These are phyloP conservation scores for Arachnomyces sp. DNA, from an alignment of 2,329 filamentous ascomycete species.

Conservation along the genomic window DNA sequence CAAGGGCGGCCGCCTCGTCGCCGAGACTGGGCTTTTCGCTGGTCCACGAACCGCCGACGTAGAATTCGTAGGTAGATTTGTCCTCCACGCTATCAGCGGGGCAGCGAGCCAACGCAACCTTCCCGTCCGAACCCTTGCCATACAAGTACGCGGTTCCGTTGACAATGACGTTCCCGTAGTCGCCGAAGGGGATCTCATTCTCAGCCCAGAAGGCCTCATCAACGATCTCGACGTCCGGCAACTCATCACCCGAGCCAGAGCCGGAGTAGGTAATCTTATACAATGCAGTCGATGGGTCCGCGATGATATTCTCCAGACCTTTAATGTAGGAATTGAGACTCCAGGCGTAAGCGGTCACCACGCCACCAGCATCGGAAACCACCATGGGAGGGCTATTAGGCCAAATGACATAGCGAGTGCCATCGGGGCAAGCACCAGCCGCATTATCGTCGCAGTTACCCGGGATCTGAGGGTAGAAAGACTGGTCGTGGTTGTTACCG, in stretches of 20 bases:
- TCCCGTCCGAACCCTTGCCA: conserved; percentile 9
- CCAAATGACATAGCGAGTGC: conserved; percentile 19
- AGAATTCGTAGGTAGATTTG: conserved; percentile 14
- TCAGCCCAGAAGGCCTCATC: conserved; percentile 16
- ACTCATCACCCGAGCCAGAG: conserved; percentile 2
- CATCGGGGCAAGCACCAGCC: conserved; percentile 8
- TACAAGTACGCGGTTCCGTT: conserved; percentile 17
- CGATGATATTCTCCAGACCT: conserved; percentile 8
- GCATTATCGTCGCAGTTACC: conserved; percentile 9
- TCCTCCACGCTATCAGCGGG: conserved; percentile 15
- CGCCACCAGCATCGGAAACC: conserved; percentile 5
- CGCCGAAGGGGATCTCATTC: conserved; percentile 12
- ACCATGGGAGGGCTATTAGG: conserved; percentile 18
- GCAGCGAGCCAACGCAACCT: conserved; percentile 15
- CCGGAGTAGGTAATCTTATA: conserved; percentile 18
- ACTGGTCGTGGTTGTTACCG: conserved; percentile 8
- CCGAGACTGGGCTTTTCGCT: background rate
- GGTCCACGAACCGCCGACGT: background rate
- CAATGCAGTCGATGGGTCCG: conserved; percentile 16
- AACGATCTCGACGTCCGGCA: conserved; percentile 15
- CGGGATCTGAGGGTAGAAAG: conserved; percentile 8
- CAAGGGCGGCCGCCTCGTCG: conserved; percentile 10
- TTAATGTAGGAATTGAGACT: conserved; percentile 15
- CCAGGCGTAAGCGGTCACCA: conserved; percentile 17
- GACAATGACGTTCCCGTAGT: conserved; percentile 15